Conservation (phyloP, 768 basidiomycete species). For the Hericium erinaceus region DNA sequence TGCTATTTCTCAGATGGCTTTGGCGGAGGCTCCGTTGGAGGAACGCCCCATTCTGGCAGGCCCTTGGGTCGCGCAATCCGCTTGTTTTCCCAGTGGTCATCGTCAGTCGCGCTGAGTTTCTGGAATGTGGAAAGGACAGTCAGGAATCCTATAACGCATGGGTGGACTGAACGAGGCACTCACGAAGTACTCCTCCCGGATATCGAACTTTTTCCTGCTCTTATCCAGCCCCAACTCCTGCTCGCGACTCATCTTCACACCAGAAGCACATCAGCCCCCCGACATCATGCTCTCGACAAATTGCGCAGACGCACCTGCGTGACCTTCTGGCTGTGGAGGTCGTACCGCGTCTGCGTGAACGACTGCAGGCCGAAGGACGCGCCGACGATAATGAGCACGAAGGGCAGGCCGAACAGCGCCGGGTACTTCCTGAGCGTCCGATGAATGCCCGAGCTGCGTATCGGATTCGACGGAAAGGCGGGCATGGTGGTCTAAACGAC, state of each 20-base stretch:
- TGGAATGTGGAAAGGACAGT: slow-evolving; percentile 18
- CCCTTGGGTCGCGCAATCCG: slow-evolving; percentile 78
- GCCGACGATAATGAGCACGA: slow-evolving; percentile 74
- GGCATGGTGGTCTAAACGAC: slow-evolving; percentile 5
- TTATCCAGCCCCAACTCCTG: slow-evolving; percentile 68
- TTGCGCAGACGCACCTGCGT: slow-evolving; percentile 38
- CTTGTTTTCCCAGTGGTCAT: slow-evolving; percentile 81
- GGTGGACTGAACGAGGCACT: slow-evolving; percentile 25
- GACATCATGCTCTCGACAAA: not conserved
- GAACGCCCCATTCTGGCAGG: slow-evolving; percentile 89
- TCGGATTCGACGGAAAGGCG: slow-evolving; percentile 8
- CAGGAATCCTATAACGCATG: not conserved
- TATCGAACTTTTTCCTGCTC: slow-evolving; percentile 75
- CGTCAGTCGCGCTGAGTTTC: slow-evolving; percentile 55
- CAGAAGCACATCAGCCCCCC: not conserved
- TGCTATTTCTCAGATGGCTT: not conserved
- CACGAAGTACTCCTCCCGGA: slow-evolving; percentile 94
- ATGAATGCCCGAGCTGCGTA: slow-evolving; percentile 6
- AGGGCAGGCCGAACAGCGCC: slow-evolving; percentile 76
- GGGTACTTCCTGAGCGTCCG: slow-evolving; percentile 38
- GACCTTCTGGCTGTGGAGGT: slow-evolving; percentile 74
- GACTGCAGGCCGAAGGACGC: slow-evolving; percentile 77
- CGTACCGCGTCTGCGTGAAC: slow-evolving; percentile 88
- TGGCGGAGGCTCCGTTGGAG: slow-evolving; percentile 49
- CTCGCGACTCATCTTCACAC: slow-evolving; percentile 56